Evolutionary conservation across 768 basidiomycete species (phyloP), one percentile per base, ranked within the genome.

Genomic region (Russula virescens): DNA sequence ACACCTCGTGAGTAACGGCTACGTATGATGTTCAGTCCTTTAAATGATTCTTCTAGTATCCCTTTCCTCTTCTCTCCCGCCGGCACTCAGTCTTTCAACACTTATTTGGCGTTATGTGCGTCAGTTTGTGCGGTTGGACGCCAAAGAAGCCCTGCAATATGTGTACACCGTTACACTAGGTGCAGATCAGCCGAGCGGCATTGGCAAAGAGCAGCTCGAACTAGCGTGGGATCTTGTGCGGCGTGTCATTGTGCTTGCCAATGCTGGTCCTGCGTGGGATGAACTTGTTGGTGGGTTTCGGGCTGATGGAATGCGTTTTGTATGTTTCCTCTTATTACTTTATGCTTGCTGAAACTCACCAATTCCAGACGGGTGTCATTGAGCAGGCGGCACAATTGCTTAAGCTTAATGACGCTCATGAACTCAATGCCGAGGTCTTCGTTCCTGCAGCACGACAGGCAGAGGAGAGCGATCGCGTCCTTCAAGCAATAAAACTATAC

Each of bases 251-350:
- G 87, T 91, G 2, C 75, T 88, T 46, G 86, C 88, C 8, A 90
- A 90, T 69, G 80, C 83, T 4, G 89, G 89, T 1, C 84, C 87
- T 7, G 88, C 81, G 18, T 98, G 95, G 91, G 90, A 94, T 52
- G 91, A 92, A 72, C 83, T 99, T 19, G 88, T 98, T 3, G 96
- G 96, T n/a, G 93, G 91, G 11, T 90, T 96, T 70, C 80, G 90
- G 65, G 77, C 85, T 6, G 95, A 99, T 67, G 94, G 94, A 5
- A 86, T 91, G n/a, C 82, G 85, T 78, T 90, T 89, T 74, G 92
- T 93, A 73, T 70, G 89, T 84, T 10, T 34, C 28, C 42, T 21
- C 7, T 5, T 19, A 53, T 58, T 45, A 21, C 34, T 25, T 49
- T 16, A 18, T 60, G 53, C 25, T 35, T 49, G 19, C 23, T 23